phyloP scores from a whole-genome alignment of 2,329 filamentous ascomycete species.

The Aspergillus nomiae region DNA sequence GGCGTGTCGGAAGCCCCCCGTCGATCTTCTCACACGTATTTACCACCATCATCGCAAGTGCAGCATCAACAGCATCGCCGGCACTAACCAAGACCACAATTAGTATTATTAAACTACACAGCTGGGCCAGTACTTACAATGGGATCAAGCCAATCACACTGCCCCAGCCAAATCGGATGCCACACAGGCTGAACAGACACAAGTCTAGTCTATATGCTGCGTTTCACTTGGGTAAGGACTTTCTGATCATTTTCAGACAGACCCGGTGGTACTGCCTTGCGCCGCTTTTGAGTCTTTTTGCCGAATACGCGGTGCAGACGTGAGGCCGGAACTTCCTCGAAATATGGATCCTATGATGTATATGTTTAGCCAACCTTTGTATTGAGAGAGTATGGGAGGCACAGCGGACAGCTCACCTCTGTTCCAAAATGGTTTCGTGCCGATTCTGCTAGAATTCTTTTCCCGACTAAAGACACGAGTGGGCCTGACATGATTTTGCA shows the following conservation, averaged over 20 bases:
- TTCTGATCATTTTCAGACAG: constrained; percentile 80
- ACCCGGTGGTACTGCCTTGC: constrained; percentile 80
- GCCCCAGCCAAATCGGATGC: constrained; percentile 85
- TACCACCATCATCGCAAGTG: constrained; percentile 76
- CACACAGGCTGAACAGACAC: constrained; percentile 77
- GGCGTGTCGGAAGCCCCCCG: constrained; percentile 63
- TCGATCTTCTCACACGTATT: constrained; percentile 72
- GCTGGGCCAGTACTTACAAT: constrained; percentile 59
- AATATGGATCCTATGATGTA: constrained; percentile 76
- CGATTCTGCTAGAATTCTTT: constrained; percentile 39
- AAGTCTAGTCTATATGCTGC: constrained; percentile 85
- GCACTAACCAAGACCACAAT: constrained; percentile 50
- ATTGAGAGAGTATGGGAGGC: constrained; percentile 5
- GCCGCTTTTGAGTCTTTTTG: constrained; percentile 77
- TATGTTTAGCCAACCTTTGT: constrained; percentile 2
- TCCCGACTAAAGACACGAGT: constrained; percentile 32
- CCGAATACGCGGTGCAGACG: constrained; percentile 65
- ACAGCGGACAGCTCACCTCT: constrained; percentile 33
- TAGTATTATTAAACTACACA: not conserved
- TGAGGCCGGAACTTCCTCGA: constrained; percentile 77
- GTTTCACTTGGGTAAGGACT: constrained; percentile 82
- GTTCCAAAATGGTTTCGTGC: constrained; percentile 45
- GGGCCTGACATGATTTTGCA: constrained; percentile 28
- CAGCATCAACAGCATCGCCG: constrained; percentile 73
- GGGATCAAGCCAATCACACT: constrained; percentile 83